Percentiles rank a stretch among this genome's conserved stretches.
Evolutionary conservation across 805 yeast species (phyloP).

Genomic region (Komagataella phaffii): DNA sequence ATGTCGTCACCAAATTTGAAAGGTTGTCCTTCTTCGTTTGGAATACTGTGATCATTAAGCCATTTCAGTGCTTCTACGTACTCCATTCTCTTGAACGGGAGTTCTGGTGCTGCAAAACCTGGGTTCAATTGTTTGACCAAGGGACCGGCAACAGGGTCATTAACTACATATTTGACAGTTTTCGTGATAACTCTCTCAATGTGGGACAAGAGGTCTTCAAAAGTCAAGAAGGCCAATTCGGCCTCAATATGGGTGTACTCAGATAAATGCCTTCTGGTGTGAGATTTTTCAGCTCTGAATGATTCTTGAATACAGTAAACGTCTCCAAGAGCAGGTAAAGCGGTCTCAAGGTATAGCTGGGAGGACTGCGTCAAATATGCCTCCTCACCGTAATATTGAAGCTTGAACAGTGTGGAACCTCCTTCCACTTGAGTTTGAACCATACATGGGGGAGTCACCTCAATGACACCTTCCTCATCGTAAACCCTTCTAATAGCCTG

Average conservation of each 20-base stretch:
- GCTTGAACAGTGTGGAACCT: constrained; percentile 87
- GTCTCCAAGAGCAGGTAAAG: constrained; percentile 92
- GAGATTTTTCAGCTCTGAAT: constrained; percentile 97
- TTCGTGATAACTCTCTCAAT: constrained; percentile 67
- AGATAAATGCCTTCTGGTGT: constrained; percentile 93
- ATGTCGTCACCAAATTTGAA: constrained; percentile 98
- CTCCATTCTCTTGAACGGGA: constrained; percentile 85
- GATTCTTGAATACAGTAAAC: constrained; percentile 97
- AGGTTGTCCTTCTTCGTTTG: constrained; percentile 86
- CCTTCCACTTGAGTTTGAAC: constrained; percentile 99
- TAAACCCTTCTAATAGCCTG: constrained; percentile 65
- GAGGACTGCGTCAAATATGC: constrained; percentile 95
- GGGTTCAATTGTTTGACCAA: constrained; percentile 89
- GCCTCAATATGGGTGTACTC: constrained; percentile 97
- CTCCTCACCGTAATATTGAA: constrained; percentile 94
- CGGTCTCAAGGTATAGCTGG: constrained; percentile 92
- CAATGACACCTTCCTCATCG: constrained; percentile 60
- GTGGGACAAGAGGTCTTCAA: constrained; percentile 78
- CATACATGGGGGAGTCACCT: constrained; percentile 99
- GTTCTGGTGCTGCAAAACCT: constrained; percentile 62
- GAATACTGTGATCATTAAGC: constrained; percentile 90
- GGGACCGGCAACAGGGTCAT: constrained; percentile 89
- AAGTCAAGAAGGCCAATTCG: constrained; percentile 77
- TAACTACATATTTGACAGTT: constrained; percentile 61
- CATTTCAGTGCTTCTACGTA: constrained; percentile 87